Percentiles rank a stretch among this genome's conserved stretches.
Evolutionary conservation across 306 rosid species (phyloP).

Genomic region (Fagus crenata): DNA sequence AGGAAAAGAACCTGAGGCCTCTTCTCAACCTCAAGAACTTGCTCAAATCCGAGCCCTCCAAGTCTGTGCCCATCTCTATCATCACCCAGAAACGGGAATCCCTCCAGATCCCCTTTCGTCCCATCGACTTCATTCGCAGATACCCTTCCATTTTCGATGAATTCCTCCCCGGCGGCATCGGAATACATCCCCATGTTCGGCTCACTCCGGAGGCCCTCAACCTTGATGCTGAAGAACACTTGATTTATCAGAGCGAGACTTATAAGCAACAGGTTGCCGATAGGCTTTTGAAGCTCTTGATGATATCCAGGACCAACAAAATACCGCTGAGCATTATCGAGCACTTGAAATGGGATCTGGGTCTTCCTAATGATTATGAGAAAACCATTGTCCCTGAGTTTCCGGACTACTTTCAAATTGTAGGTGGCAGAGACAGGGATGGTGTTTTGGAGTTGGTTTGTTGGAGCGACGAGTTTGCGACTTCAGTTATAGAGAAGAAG

Average conservation of each 20-base stretch:
- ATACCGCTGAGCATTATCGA: slow-evolving; percentile 51
- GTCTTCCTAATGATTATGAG: slow-evolving; percentile 61
- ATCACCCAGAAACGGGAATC: slow-evolving; percentile 42
- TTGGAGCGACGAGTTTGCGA: slow-evolving; percentile 66
- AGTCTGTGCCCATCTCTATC: slow-evolving; percentile 66
- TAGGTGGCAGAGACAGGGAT: slow-evolving; percentile 23
- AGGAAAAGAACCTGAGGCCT: slow-evolving; percentile 63
- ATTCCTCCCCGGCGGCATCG: slow-evolving; percentile 49
- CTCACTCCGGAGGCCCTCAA: slow-evolving; percentile 48
- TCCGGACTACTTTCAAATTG: slow-evolving; percentile 69
- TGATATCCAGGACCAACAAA: slow-evolving; percentile 56
- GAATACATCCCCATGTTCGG: slow-evolving; percentile 50
- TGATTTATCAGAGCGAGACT: slow-evolving; percentile 42
- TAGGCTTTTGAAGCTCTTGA: slow-evolving; percentile 61
- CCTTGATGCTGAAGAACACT: slow-evolving; percentile 53
- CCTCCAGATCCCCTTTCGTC: slow-evolving; percentile 61
- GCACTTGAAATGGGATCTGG: slow-evolving; percentile 68
- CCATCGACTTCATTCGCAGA: slow-evolving; percentile 62
- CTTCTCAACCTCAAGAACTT: slow-evolving; percentile 54
- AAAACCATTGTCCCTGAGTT: slow-evolving; percentile 53
- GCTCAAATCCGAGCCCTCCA: slow-evolving; percentile 65
- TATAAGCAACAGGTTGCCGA: slow-evolving; percentile 61
- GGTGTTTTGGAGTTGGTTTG: slow-evolving; percentile 72
- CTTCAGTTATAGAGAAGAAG: slow-evolving; percentile 56
- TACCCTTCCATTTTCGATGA: slow-evolving; percentile 69